Percentiles rank a stretch among this genome's conserved stretches.
Evolutionary conservation across 805 yeast genomes (phyloP).

Genomic region (Wickerhamia fluorescens): DNA sequence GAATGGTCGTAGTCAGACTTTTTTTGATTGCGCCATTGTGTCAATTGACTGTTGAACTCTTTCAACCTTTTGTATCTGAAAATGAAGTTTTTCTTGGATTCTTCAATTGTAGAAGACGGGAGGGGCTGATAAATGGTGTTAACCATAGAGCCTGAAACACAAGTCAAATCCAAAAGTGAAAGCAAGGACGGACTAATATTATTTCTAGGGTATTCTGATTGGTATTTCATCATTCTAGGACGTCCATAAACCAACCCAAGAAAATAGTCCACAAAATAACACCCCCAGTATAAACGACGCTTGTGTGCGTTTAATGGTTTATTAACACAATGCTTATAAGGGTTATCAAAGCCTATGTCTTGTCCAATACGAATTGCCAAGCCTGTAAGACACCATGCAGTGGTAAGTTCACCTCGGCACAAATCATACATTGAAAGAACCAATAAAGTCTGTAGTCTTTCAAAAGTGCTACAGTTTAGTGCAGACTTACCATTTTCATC

Average conservation of each 20-base stretch:
- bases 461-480: neutral
- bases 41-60: neutral
- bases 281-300: conserved; percentile 10
- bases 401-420: conserved; percentile 9
- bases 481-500: neutral
- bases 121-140: neutral
- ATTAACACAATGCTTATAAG: conserved; percentile 5
- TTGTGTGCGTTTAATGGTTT: conserved; percentile 4
- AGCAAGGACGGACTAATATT: neutral
- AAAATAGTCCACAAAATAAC: conserved; percentile 8
- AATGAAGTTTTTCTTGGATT: neutral
- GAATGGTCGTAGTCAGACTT: neutral
- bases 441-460: conserved; percentile 7
- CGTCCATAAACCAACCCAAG: conserved; percentile 2
- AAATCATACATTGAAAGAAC: conserved; percentile 9
- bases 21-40: neutral
- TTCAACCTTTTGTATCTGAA: neutral
- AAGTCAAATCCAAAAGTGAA: neutral
- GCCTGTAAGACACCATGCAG: conserved; percentile 11
- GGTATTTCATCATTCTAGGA: neutral
- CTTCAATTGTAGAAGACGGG: neutral
- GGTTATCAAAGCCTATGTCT: conserved; percentile 9
- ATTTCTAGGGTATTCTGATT: neutral
- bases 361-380: conserved; percentile 10
- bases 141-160: neutral